Conservation (phyloP, 2,329 filamentous ascomycete species). For the Knoxdaviesia capensis region DNA sequence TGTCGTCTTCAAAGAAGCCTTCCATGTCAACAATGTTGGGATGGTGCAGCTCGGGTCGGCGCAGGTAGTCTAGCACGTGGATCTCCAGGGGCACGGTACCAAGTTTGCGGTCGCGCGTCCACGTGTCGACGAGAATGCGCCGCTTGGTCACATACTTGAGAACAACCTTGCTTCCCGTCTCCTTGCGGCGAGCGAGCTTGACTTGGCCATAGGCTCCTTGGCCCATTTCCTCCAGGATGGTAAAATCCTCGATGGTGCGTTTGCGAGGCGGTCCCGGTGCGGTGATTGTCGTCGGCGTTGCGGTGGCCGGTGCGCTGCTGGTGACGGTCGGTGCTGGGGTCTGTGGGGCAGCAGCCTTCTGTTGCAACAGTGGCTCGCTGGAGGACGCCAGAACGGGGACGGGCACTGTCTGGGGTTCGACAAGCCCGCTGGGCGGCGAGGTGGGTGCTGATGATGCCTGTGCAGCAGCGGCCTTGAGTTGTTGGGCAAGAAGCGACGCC, state of each 20-base stretch:
- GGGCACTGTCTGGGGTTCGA: too few relatives aligned
- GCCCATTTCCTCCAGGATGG: conserved; percentile 93
- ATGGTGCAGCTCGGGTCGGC: conserved; percentile 47
- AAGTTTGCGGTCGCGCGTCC: conserved; percentile 81
- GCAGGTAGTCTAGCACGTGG: conserved; percentile 84
- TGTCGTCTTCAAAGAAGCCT: conserved; percentile 57
- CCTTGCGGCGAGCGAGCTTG: conserved; percentile 77
- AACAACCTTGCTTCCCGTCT: conserved; percentile 65
- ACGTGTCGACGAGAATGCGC: conserved; percentile 91
- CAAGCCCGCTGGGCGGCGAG: too few relatives aligned
- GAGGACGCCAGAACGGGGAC: too few relatives aligned
- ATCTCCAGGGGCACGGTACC: conserved; percentile 95
- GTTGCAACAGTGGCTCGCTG: too few relatives aligned
- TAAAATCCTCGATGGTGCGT: conserved; percentile 76
- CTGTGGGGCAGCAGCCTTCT: too few relatives aligned
- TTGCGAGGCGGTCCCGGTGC: conserved; percentile 28
- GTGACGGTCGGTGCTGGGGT: too few relatives aligned
- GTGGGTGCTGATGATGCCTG: too few relatives aligned
- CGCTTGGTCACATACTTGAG: conserved; percentile 96
- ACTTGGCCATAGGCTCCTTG: conserved; percentile 96
- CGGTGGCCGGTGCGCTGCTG: conserved; percentile 20
- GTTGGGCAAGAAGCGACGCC: conserved; percentile 19
- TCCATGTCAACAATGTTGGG: conserved; percentile 56
- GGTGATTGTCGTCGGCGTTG: conserved; percentile 7
- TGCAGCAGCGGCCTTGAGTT: too few relatives aligned